A percentile compares a stretch with the other conserved stretches of the same genome.
Evolutionary conservation across 345 rosid species (phyloP).

Genomic region (Camelina hispida): DNA sequence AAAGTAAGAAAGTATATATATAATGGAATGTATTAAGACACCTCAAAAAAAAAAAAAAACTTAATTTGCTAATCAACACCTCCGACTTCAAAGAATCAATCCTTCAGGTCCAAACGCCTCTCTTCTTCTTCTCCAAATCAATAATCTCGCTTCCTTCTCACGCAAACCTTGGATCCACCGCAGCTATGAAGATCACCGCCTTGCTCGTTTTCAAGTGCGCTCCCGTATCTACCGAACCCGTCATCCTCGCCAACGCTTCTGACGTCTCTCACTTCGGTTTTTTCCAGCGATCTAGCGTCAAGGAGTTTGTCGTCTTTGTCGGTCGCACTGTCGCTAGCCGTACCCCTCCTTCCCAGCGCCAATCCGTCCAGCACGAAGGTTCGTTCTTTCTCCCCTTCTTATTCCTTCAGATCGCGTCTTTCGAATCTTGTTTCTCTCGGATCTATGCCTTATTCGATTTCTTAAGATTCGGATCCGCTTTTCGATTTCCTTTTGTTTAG

Average conservation of each 20-base stretch:
- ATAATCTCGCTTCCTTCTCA: constrained; percentile 30
- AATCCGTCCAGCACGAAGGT: constrained; percentile 97
- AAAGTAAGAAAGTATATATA: no score
- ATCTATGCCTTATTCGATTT: constrained; percentile 22
- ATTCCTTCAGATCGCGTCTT: constrained; percentile 2
- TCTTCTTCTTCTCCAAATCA: constrained; percentile 21
- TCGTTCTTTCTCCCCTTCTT: not conserved
- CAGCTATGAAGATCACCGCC: constrained; percentile 89
- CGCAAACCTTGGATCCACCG: constrained; percentile 35
- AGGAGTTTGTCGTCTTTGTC: constrained; percentile 84
- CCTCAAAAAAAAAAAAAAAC: no score
- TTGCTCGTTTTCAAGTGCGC: constrained; percentile 74
- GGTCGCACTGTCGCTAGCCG: constrained; percentile 95
- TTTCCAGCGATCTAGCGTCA: constrained; percentile 86
- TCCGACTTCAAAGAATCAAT: not conserved
- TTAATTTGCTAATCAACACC: no score
- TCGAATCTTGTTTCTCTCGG: not conserved
- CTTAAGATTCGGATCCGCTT: constrained; percentile 20
- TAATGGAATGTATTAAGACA: no score
- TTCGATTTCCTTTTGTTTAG: not conserved
- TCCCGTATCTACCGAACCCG: constrained; percentile 60
- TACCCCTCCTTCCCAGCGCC: constrained; percentile 83
- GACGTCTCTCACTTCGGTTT: constrained; percentile 92
- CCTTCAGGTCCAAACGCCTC: constrained; percentile 17
- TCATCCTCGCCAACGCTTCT: constrained; percentile 66